These are phyloP conservation scores for Alternaria novae-zelandiae DNA, from an alignment of 2,329 filamentous ascomycete species.

Conservation along the genomic window DNA sequence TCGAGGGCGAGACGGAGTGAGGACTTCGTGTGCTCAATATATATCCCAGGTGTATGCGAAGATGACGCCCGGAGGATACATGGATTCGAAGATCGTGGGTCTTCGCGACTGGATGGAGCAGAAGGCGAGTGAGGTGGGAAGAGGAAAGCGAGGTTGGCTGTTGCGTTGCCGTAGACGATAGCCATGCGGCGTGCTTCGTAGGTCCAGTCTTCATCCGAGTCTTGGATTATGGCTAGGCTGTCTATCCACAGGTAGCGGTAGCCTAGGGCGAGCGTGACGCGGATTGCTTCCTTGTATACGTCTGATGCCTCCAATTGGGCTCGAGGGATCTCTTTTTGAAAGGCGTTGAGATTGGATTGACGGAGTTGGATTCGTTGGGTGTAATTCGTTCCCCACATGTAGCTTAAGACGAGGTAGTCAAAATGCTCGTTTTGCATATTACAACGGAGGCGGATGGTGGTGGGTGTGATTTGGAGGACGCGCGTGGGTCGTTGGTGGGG, in stretches of 20 bases:
- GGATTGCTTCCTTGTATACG: slow-evolving; percentile 22
- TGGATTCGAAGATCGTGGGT: slow-evolving; percentile 12
- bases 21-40: slow-evolving; percentile 3
- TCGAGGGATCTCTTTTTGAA: not conserved
- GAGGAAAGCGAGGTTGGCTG: slow-evolving; percentile 16
- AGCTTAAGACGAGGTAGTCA: slow-evolving; percentile 13
- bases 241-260: slow-evolving; percentile 33
- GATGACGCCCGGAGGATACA: slow-evolving; percentile 9
- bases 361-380: not conserved
- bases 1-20: too few species aligned
- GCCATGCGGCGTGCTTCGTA: slow-evolving; percentile 18
- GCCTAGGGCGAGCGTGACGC: slow-evolving; percentile 12
- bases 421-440: slow-evolving; percentile 1
- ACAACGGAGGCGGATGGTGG: not conserved
- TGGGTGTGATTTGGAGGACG: slow-evolving; percentile 1
- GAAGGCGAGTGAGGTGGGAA: not conserved
- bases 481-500: slow-evolving; percentile 6
- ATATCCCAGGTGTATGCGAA: not conserved
- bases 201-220: slow-evolving; percentile 14
- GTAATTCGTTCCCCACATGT: slow-evolving; percentile 15
- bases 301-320: slow-evolving; percentile 1
- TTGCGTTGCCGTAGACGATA: slow-evolving; percentile 17
- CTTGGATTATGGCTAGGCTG: slow-evolving; percentile 27
- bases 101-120: not conserved
- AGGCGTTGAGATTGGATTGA: not conserved